A percentile compares a stretch with the other conserved stretches of the same genome.
These are phyloP conservation scores for Trichoderma sp. DNA, from an alignment of 2,329 filamentous ascomycete genomes.

Conservation along the genomic window DNA sequence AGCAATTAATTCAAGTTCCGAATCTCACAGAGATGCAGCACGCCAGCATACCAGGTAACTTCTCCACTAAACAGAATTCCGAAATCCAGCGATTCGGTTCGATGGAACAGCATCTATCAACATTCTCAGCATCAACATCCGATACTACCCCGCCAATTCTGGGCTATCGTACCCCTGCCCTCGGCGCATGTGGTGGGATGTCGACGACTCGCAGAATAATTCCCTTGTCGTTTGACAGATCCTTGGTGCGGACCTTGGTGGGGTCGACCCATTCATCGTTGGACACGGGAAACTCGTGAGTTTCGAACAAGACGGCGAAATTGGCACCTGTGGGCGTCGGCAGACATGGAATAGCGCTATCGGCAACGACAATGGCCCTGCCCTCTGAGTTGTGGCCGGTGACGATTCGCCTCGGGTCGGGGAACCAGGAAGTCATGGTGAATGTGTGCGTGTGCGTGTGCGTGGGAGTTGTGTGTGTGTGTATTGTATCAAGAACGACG, in stretches of 20 bases:
- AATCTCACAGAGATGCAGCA: not conserved
- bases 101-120: slow-evolving; percentile 23
- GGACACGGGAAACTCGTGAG: slow-evolving; percentile 24
- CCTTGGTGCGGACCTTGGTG: slow-evolving; percentile 18
- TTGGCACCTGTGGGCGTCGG: slow-evolving; percentile 14
- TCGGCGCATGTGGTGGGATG: slow-evolving; percentile 20
- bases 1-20: not conserved
- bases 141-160: not conserved
- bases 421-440: slow-evolving; percentile 8
- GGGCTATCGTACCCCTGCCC: slow-evolving; percentile 14
- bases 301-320: slow-evolving; percentile 26
- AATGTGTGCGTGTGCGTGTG: not conserved
- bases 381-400: slow-evolving; percentile 23
- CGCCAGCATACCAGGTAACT: slow-evolving; percentile 22
- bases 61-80: slow-evolving; percentile 24
- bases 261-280: slow-evolving; percentile 25
- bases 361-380: slow-evolving; percentile 21
- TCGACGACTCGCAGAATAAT: slow-evolving; percentile 24
- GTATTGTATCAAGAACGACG: not conserved
- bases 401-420: slow-evolving; percentile 23
- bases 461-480: not conserved
- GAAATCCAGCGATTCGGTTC: slow-evolving; percentile 26
- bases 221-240: slow-evolving; percentile 23
- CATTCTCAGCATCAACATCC: not conserved
- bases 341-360: slow-evolving; percentile 16